phyloP scores from a whole-genome alignment of 2,329 filamentous ascomycete species.

The Xylaria sp. region DNA sequence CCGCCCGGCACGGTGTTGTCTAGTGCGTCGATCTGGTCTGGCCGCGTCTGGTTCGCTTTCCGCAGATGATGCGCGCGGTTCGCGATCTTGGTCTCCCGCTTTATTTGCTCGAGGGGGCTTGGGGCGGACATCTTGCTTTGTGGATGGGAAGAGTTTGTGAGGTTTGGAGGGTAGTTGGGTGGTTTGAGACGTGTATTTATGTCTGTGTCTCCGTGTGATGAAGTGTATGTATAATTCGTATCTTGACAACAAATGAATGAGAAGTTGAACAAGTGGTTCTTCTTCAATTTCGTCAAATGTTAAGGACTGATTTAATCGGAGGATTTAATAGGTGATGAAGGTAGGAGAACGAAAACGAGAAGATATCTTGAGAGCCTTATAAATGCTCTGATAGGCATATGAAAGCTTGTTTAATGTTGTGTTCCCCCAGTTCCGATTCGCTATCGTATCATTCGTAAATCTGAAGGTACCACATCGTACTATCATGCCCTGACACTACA shows the following conservation, averaged over 20 bases:
- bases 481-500: neutral
- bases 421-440: constrained; percentile 23
- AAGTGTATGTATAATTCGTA: neutral
- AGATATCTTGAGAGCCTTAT: neutral
- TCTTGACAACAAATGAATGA: neutral
- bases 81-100: constrained; percentile 70
- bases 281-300: neutral
- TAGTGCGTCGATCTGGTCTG: constrained; percentile 83
- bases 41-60: constrained; percentile 71
- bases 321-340: too few species aligned
- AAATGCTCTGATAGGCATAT: neutral
- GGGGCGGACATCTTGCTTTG: constrained; percentile 56
- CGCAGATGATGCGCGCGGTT: constrained; percentile 72
- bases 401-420: constrained; percentile 7
- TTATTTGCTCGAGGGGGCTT: constrained; percentile 73
- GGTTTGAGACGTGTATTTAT: neutral
- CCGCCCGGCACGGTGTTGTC: constrained; percentile 71
- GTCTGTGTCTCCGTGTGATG: neutral
- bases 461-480: neutral
- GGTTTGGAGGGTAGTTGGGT: neutral
- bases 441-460: neutral
- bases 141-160: neutral
- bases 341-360: neutral
- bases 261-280: neutral
- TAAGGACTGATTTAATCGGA: too few species aligned